Base-by-base conservation (phyloP, 1,284 basidiomycete genomes). In the Neolentinus lepideus region DNA sequence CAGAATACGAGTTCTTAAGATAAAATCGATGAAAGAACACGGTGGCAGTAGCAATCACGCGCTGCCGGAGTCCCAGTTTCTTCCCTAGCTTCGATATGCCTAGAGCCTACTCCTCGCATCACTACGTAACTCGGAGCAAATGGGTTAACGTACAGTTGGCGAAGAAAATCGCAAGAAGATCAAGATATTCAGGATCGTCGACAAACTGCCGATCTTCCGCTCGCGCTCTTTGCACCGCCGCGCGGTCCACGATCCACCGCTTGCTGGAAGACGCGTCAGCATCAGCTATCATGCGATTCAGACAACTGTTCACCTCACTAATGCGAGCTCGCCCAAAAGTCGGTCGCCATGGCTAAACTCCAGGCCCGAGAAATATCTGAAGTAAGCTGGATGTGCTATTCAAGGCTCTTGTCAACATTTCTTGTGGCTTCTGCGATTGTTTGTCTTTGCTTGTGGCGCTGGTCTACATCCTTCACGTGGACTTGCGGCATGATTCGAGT, bases 1-100 rank as follows among this genome's bases (percentile, higher is more conserved):
- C 93, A 71, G 89, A 93, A 66, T 94, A 96, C 1, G 84, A 80
- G 67, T 94, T 97, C 75, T 94, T 94, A 61, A 95, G 75, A 69
- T 98, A 99, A 73, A 98, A 99, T 22, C 96, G 79, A 33, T 90
- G 84, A 69, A 98, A 96, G 73, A 94, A 98, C 36, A 98, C 84
- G 43, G 86, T 92, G 1, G 96, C 92, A 0, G 95, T 98, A 1
- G 95, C 93, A 54, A 94, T 90, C 1, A 93, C 92, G 26, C 93
- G 80, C 68, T 98, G 96, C 12, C 93, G 81, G 2, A 98, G 78
- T 48, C 79, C 72, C 38, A 98, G 77, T 55, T 89, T 88, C 71
- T 92, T 94, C 36, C 91, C 91, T 1, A 99, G 79, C 68, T 90
- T 92, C 25, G 87, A 84, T 48, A 98, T 91, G 12, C 90, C 91